Conservation (phyloP, 23 red algal species). For the Gracilaria caudata region DNA sequence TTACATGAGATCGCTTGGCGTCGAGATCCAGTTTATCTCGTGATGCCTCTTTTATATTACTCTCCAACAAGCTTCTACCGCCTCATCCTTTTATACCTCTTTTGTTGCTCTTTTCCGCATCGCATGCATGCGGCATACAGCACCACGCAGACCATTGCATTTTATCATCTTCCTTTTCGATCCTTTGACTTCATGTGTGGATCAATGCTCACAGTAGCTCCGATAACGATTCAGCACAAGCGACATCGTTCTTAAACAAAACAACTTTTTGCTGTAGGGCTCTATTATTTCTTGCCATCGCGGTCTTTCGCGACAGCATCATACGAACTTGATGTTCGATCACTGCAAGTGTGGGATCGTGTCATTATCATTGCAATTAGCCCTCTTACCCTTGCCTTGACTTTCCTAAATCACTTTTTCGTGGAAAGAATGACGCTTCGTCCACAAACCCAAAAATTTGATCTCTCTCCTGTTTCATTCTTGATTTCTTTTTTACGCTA, state of each 20-base stretch:
- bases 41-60: not conserved
- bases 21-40: conserved; percentile 2
- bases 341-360: not conserved
- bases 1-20: not conserved
- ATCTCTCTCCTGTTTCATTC: not conserved
- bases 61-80: not conserved
- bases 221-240: not conserved
- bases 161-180: not conserved
- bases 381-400: not conserved
- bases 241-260: not conserved
- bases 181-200: not conserved
- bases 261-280: not conserved
- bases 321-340: not conserved
- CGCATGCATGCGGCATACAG: not conserved
- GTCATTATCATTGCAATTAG: not conserved
- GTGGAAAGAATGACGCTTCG: not conserved
- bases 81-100: not conserved
- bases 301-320: not conserved
- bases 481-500: not conserved
- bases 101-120: not conserved
- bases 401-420: not conserved
- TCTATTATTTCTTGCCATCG: not conserved
- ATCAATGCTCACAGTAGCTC: not conserved
- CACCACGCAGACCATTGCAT: not conserved
- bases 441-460: not conserved